Evolutionary conservation across 306 rosid genomes (phyloP), one percentile per base, ranked within the genome.

Genomic region (Acacia crassicarpa): DNA sequence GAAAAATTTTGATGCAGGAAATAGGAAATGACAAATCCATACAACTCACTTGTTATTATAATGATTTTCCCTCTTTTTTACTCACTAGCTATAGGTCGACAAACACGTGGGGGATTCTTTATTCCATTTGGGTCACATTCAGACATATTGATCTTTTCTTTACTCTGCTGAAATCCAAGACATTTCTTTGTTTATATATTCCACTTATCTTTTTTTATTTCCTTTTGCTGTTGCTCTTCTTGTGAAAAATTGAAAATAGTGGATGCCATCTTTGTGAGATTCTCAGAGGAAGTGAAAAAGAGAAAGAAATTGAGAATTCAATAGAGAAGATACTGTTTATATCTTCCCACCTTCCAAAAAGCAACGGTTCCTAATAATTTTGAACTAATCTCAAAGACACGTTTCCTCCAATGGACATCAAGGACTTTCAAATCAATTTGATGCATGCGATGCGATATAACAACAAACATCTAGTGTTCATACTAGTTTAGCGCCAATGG

Each of bases 261-360:
- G 92, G 93, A 76, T 71, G 89, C 19, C 65, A 87, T 61, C 4
- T 11, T 25, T 76, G 48, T 84, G 83, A 86, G 87, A 75, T 83
- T 73, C 94, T 83, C 17, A 8, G 23, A 35, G 49, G 27, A n/a
- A 20, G 19, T 6, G 20, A 9, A 19, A 68, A 40, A 40, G 25
- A 9, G 7, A 66, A 74, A 43, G 56, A 27, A 76, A 56, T 62
- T 72, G 75, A 61, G 69, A 84, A 72, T 23, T 67, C 66, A 61
- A 11, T 25, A 12, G 81, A 12, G 81, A 66, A 79, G 58, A 71
- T 68, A 71, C 79, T 44, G 63, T 81, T 32, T 48, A 81, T 16
- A 77, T 5, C 10, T 65, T 14, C 27, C 30, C 72, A 54, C 22
- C 83, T 81, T 81, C 58, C 54, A 20, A 10, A 77, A 20, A 66